Evolutionary conservation across 441 rosid genomes (phyloP).

Genomic region (Syzygium malaccense): DNA sequence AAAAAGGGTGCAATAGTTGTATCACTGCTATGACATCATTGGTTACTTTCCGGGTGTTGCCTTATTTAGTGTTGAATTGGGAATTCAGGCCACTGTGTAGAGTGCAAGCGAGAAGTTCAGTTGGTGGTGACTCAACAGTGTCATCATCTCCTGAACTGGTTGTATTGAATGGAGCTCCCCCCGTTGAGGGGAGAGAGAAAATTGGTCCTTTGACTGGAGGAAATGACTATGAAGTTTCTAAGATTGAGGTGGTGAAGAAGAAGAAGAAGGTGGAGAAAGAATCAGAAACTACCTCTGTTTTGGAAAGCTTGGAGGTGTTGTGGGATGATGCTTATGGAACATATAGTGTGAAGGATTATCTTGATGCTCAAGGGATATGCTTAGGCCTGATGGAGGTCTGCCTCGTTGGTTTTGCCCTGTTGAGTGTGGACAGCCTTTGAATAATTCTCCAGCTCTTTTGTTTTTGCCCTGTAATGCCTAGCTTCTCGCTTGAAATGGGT

Average conservation of each 20-base stretch:
- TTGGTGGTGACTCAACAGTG: not conserved
- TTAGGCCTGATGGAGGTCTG: slow-evolving; percentile 69
- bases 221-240: not conserved
- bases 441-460: slow-evolving; percentile 69
- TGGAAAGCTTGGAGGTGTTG: slow-evolving; percentile 39
- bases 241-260: not conserved
- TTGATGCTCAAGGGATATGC: slow-evolving; percentile 46
- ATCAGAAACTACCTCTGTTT: slow-evolving; percentile 22
- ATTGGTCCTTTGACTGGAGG: not conserved
- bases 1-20: not conserved
- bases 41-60: not conserved
- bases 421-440: slow-evolving; percentile 60
- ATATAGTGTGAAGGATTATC: slow-evolving; percentile 53
- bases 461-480: slow-evolving; percentile 65
- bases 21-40: not conserved
- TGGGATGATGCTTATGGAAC: slow-evolving; percentile 93
- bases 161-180: not conserved
- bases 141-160: not conserved
- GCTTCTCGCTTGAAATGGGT: not conserved
- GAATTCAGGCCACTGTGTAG: not conserved
- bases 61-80: not conserved
- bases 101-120: not conserved
- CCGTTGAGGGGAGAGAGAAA: not conserved
- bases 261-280: not conserved
- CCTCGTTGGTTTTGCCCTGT: slow-evolving; percentile 90